Base-by-base conservation (phyloP, 306 rosid genomes). In the Alnus rubra region DNA sequence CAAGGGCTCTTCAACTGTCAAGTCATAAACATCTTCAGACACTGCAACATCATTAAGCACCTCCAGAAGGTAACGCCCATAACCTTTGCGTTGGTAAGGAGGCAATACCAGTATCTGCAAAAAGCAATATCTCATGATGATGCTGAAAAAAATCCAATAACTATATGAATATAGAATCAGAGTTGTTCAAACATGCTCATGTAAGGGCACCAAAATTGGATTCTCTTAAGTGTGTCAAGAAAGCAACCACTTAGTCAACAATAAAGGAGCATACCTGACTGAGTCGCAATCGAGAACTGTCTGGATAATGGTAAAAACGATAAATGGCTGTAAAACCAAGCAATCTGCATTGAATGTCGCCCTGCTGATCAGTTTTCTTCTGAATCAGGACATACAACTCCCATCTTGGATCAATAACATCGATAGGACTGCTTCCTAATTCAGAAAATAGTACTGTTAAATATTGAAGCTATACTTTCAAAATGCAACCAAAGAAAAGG, bases 371-470 rank as follows among this genome's bases (percentile, higher is more conserved):
- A 51, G 71, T 83, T 84, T 78, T 82, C 89, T 83, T 91, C 87
- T 87, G 92, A 74, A 85, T 71, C 79, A 94, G 81, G 11, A 89
- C 80, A 80, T 92, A 94, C 88, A 94, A 64, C 90, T 94, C 98
- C 98, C 98, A 94, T 11, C 86, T 79, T 55, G 97, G 76, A 85
- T 94, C 98, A 68, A 84, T 73, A 12, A 94, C 90, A 76, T 94
- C 97, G 15, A 94, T 94, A 56, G 98, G 97, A 79, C 97, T 92
- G 87, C 97, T 88, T 63, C 98, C 98, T 94, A 71, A 60, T 81
- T 69, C 48, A 74, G 49, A 74, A 69, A 76, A 63, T 7, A 52
- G 23, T 12, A 74, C 16, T 9, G 68, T 67, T 75, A 68, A 72
- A 77, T 28, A 64, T 69, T 35, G 80, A 35, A 77, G 31, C 67